Percentiles rank a stretch among this genome's conserved stretches.
These are phyloP conservation scores for Trichoderma brevicompactum DNA, from an alignment of 2,329 filamentous ascomycete genomes.

Conservation along the genomic window DNA sequence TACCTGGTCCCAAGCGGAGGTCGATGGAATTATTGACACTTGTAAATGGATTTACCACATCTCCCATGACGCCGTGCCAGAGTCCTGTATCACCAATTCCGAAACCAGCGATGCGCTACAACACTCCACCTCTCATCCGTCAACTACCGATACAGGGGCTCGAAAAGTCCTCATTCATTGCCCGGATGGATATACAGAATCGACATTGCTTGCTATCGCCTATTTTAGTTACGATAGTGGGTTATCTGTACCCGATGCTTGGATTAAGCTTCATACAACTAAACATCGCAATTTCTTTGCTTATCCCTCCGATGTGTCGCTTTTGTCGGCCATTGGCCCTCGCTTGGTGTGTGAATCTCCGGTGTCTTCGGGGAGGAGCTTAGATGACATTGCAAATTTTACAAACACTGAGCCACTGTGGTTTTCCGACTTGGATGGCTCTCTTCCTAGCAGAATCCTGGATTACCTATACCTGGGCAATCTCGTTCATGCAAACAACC, in stretches of 20 bases:
- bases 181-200: constrained; percentile 94
- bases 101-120: constrained; percentile 38
- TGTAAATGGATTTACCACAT: constrained; percentile 90
- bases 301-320: constrained; percentile 84
- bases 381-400: constrained; percentile 57
- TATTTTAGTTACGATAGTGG: constrained; percentile 94
- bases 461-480: constrained; percentile 98
- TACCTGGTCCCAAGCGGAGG: constrained; percentile 80
- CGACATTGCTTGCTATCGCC: constrained; percentile 82
- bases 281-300: constrained; percentile 94
- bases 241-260: constrained; percentile 78
- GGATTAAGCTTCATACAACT: constrained; percentile 80
- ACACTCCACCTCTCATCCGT: constrained; percentile 32
- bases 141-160: constrained; percentile 37
- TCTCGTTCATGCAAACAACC: constrained; percentile 90
- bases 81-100: constrained; percentile 42
- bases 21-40: constrained; percentile 81
- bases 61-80: constrained; percentile 64
- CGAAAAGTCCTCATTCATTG: constrained; percentile 88
- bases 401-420: constrained; percentile 71
- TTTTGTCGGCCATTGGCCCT: constrained; percentile 76
- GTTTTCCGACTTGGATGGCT: constrained; percentile 85
- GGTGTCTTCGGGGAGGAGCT: constrained; percentile 50
- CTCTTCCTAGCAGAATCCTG: constrained; percentile 83
- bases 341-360: constrained; percentile 77